Evolutionary conservation across 2,329 filamentous ascomycete species (phyloP).

Genomic region (Trichoderma sp.): DNA sequence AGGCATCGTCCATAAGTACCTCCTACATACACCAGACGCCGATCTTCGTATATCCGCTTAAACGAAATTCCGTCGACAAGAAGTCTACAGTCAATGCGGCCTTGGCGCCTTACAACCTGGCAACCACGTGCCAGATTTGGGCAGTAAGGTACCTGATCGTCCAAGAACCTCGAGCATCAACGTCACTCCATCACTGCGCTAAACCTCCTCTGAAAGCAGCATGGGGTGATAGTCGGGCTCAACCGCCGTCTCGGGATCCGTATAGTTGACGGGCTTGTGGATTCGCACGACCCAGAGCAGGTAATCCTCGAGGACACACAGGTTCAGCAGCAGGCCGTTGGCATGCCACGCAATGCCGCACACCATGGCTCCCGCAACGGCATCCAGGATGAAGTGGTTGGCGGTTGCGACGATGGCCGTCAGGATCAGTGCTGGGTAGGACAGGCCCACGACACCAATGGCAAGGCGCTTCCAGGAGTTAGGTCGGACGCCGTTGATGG

Average conservation of each 20-base stretch:
- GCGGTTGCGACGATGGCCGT: constrained; percentile 70
- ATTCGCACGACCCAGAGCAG: constrained; percentile 65
- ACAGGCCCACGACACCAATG: constrained; percentile 54
- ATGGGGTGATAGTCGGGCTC: constrained; percentile 39
- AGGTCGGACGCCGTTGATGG: constrained; percentile 57
- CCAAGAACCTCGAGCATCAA: background rate
- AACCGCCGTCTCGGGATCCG: constrained; percentile 43
- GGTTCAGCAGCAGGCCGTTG: constrained; percentile 60
- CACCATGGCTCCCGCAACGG: constrained; percentile 67
- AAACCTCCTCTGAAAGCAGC: constrained; percentile 8
- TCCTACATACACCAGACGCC: constrained; percentile 8
- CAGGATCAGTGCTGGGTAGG: constrained; percentile 67
- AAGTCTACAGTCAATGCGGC: background rate
- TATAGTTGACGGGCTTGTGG: constrained; percentile 60
- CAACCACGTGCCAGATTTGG: background rate
- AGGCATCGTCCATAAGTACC: too few relatives aligned
- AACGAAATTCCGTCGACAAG: background rate
- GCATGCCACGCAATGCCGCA: constrained; percentile 65
- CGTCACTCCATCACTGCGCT: background rate
- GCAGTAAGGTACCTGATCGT: background rate
- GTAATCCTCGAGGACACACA: constrained; percentile 68
- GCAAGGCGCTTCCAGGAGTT: constrained; percentile 53
- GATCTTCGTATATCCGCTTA: constrained; percentile 20
- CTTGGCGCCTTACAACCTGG: background rate
- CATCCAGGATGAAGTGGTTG: constrained; percentile 74